phyloP scores from a whole-genome alignment of 2,329 filamentous ascomycete species.

The Catunica adiposa region DNA sequence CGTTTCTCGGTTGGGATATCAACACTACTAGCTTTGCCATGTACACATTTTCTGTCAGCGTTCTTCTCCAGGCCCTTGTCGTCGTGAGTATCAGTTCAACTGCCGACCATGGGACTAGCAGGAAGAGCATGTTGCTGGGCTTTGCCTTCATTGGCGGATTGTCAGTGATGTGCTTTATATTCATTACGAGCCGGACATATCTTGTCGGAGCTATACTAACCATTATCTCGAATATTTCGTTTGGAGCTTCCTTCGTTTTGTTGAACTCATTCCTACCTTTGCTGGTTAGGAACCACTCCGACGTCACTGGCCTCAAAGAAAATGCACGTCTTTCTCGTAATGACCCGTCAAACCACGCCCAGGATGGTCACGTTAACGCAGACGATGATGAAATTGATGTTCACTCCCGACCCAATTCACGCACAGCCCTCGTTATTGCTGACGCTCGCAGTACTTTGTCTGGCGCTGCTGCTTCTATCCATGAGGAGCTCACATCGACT shows the following conservation, averaged over 20 bases:
- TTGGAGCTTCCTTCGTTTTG: slow-evolving; percentile 87
- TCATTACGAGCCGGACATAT: slow-evolving; percentile 58
- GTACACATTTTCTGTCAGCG: slow-evolving; percentile 93
- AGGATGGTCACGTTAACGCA: neutral
- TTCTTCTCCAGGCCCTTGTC: slow-evolving; percentile 71
- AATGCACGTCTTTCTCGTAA: neutral
- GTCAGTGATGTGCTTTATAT: slow-evolving; percentile 77
- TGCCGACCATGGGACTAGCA: slow-evolving; percentile 82
- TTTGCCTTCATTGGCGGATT: slow-evolving; percentile 73
- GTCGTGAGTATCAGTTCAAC: slow-evolving; percentile 95
- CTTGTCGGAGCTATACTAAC: slow-evolving; percentile 68
- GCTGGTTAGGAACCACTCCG: slow-evolving; percentile 71
- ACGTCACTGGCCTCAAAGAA: slow-evolving; percentile 16
- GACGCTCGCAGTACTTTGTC: slow-evolving; percentile 15
- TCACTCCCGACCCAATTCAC: slow-evolving; percentile 23
- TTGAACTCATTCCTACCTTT: slow-evolving; percentile 90
- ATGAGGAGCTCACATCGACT: slow-evolving; percentile 17
- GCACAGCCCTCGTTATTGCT: slow-evolving; percentile 30
- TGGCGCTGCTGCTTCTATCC: neutral
- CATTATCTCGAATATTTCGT: slow-evolving; percentile 82
- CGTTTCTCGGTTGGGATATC: slow-evolving; percentile 66
- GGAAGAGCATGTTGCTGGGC: slow-evolving; percentile 70
- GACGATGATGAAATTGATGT: slow-evolving; percentile 16
- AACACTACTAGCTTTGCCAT: slow-evolving; percentile 96
- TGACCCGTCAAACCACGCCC: neutral